Base-by-base conservation (phyloP, 305 asterid genomes). In the Fraxinus dipetala region DNA sequence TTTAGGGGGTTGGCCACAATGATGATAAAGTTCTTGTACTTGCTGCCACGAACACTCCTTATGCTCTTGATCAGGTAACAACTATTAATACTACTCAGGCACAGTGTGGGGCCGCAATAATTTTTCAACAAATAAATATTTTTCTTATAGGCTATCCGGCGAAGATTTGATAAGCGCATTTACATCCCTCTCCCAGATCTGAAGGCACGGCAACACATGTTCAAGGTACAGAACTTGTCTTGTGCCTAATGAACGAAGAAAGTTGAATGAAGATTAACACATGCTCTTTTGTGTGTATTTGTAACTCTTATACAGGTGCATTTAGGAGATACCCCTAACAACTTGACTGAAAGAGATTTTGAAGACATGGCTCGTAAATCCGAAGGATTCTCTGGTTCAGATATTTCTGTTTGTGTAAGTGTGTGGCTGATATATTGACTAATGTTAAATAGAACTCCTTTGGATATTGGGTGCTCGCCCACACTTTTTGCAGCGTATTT, bases 11-110 rank as follows among this genome's bases (percentile, higher is more conserved):
- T 54, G 98, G 98, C 67, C 92, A 93, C 91, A 94, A 90, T 86
- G 99, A 96, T 67, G 99, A 96, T 78, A 96, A 96, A 91, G 99
- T 96, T 82, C 99, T 96, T 87, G 98, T 96, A 77, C 94, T 96
- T 86, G 99, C 99, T 65, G 99, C 99, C 40, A 94, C 99, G 8
- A 96, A 94, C 87, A 96, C 99, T 83, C 99, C 99, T 28, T 94
- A 96, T 86, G 91, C 99, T 81, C 93, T 94, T 72, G 99, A 95
- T 87, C 98, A 94, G 97, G 97, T 92, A 82, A 80, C 75, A 30
- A 65, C 65, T 78, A 59, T 20, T 84, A 22, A 35, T 56, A 32
- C 26, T 59, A 6, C 24, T 59, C 69, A 45, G 56, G 43, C 61
- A 35, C 59, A 28, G 10, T 67, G 45, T 36, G 78, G 63, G 36